A percentile compares a stretch with the other conserved stretches of the same genome.
These are phyloP conservation scores for Senna siamea DNA, from an alignment of 306 rosid species.

Conservation along the genomic window DNA sequence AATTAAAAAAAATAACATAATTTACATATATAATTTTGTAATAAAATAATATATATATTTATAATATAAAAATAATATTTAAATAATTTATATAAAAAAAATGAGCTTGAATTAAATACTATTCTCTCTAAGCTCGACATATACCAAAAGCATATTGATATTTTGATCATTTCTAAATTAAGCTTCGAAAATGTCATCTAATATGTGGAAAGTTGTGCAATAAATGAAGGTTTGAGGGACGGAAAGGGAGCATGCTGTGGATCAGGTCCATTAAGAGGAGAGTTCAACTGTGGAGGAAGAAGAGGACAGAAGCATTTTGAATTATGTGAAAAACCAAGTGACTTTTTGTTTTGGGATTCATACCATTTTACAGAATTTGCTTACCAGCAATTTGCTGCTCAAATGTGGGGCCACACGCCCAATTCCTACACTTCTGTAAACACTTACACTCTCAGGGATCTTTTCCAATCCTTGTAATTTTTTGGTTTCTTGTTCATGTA, in stretches of 20 bases:
- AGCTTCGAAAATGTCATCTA: too few relatives aligned
- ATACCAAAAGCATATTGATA: too few relatives aligned
- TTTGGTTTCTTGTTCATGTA: too few relatives aligned
- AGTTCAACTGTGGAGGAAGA: slow-evolving; percentile 81
- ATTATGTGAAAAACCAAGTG: slow-evolving; percentile 60
- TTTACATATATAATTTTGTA: too few relatives aligned
- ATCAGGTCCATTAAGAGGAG: slow-evolving; percentile 66
- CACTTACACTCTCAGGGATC: slow-evolving; percentile 52
- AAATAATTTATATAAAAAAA: too few relatives aligned
- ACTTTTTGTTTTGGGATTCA: slow-evolving; percentile 79
- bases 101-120: too few relatives aligned
- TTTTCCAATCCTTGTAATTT: slow-evolving; percentile 47
- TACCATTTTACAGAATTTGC: slow-evolving; percentile 77
- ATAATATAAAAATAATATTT: too few relatives aligned
- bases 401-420: slow-evolving; percentile 56
- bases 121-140: too few relatives aligned
- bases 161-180: too few relatives aligned
- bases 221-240: slow-evolving; percentile 76
- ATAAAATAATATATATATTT: too few relatives aligned
- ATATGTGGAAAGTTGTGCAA: too few relatives aligned
- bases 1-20: too few relatives aligned
- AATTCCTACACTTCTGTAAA: slow-evolving; percentile 29
- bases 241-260: slow-evolving; percentile 90
- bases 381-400: slow-evolving; percentile 62
- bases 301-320: slow-evolving; percentile 63